Conservation (phyloP, 352 stramenopile genomes). For the Discostella stelligera region DNA sequence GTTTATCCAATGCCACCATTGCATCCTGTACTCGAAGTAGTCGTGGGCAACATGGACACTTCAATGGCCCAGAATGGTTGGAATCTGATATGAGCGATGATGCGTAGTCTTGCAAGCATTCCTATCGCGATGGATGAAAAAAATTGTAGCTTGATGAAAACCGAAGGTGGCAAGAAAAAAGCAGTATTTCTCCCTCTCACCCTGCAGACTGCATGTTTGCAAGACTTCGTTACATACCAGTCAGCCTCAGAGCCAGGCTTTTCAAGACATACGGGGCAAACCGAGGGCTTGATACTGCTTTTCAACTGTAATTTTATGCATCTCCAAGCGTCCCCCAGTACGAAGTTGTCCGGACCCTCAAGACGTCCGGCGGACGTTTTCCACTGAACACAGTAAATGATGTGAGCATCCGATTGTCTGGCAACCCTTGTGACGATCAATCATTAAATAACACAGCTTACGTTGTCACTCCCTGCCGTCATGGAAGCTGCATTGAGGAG, state of each 20-base stretch:
- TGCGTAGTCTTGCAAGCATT: conserved; percentile 34
- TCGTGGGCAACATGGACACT: conserved; percentile 63
- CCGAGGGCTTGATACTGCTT: conserved; percentile 7
- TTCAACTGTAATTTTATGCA: conserved; percentile 49
- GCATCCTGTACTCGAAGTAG: conserved; percentile 60
- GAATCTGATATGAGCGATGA: conserved; percentile 33
- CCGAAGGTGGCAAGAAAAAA: not conserved
- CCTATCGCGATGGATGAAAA: conserved; percentile 7
- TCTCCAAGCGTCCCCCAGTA: conserved; percentile 53
- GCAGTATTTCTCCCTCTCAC: conserved; percentile 32
- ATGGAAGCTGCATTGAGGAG: conserved; percentile 40
- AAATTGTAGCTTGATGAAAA: not conserved
- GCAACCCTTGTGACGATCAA: not conserved
- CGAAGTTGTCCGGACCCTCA: conserved; percentile 59
- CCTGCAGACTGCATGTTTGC: conserved; percentile 61
- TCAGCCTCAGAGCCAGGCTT: conserved; percentile 33
- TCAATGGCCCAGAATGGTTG: conserved; percentile 57
- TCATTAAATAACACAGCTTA: conserved; percentile 10
- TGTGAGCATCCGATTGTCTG: not conserved
- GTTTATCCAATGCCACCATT: conserved; percentile 45
- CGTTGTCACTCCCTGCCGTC: conserved; percentile 41
- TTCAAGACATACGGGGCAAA: conserved; percentile 64
- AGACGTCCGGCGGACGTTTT: conserved; percentile 59
- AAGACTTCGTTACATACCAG: conserved; percentile 65
- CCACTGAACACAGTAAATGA: conserved; percentile 34